Base-by-base conservation (phyloP, 176 grass and related monocot genomes). In the Cymbopogon citratus region DNA sequence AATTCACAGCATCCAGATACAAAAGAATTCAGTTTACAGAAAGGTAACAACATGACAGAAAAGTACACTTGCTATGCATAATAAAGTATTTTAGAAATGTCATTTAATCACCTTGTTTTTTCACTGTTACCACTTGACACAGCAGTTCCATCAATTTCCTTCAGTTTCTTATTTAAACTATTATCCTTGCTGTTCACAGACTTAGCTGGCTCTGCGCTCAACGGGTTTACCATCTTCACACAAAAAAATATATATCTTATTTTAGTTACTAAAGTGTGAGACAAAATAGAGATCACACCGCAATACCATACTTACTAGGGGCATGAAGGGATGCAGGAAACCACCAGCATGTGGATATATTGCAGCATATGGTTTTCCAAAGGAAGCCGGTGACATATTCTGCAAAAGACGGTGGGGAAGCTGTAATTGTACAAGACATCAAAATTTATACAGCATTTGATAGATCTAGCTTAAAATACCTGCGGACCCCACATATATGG, bases 401-500 rank as follows among this genome's bases (percentile, higher is more conserved):
- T 97, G 67, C 66, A 69, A 59, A 59, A 36, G 77, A 41, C 1
- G 8, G 3, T 67, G 13, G 49, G 31, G 10, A 51, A 38, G 12
- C 77, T 76, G 73, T 39, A 74, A 79, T 54, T 28, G 8, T 75
- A 45, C 29, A 83, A 24, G 6, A 48, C 67, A 4, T 36, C 9
- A 85, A 46, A 18, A 76, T 77, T 1, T 24, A 79, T 13, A n/a
- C 11, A 69, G 0, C 43, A 75, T 39, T 21, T 43, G 6, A 56
- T 69, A 57, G 24, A 77, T 76, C 45, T 74, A 85, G 69, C 44
- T 71, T 24, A 74, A 80, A 78, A 34, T 87, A 97, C 94, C 94
- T 94, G 92, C 7, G 94, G 88, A 57, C 77, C 84, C 94, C 92
- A 92, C 86, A 97, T 76, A 75, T 84, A 97, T 75, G 88, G 87